Evolutionary conservation across 1,284 basidiomycete species (phyloP).

Genomic region (Cryptococcus sp.): DNA sequence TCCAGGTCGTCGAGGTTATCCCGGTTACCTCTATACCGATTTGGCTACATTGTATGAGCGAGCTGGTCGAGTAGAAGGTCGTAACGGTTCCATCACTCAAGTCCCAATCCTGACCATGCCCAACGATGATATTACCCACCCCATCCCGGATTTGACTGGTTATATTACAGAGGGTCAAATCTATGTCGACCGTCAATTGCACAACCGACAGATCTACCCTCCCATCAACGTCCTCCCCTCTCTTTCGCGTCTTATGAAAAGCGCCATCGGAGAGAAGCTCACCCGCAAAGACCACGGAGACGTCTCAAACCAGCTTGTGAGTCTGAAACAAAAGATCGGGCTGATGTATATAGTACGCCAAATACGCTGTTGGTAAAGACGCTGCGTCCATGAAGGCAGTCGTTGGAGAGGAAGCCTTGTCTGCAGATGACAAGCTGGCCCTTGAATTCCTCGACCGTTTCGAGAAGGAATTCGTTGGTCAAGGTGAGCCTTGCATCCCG

Average conservation of each 20-base stretch:
- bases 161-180: constrained; percentile 99
- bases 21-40: constrained; percentile 82
- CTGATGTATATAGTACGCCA: constrained; percentile 74
- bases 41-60: constrained; percentile 99
- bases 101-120: constrained; percentile 99
- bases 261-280: constrained; percentile 94
- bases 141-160: constrained; percentile 98
- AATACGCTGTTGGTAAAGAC: constrained; percentile 96
- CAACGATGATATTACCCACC: constrained; percentile 99
- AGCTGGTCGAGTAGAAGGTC: constrained; percentile 94
- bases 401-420: constrained; percentile 96
- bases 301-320: constrained; percentile 92
- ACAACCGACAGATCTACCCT: constrained; percentile 88
- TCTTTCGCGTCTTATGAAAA: constrained; percentile 99
- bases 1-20: constrained; percentile 98
- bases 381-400: constrained; percentile 99
- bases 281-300: constrained; percentile 98
- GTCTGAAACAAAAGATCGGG: constrained; percentile 39
- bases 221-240: constrained; percentile 99
- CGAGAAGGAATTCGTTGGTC: constrained; percentile 90
- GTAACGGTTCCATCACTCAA: constrained; percentile 99
- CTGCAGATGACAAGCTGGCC: constrained; percentile 85
- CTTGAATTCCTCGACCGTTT: constrained; percentile 93
- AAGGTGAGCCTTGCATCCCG: constrained; percentile 61
- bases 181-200: constrained; percentile 80